Evolutionary conservation across 164 flowering plant species (phyloP), one percentile per base, ranked within the genome.

Genomic region (Santalum album): DNA sequence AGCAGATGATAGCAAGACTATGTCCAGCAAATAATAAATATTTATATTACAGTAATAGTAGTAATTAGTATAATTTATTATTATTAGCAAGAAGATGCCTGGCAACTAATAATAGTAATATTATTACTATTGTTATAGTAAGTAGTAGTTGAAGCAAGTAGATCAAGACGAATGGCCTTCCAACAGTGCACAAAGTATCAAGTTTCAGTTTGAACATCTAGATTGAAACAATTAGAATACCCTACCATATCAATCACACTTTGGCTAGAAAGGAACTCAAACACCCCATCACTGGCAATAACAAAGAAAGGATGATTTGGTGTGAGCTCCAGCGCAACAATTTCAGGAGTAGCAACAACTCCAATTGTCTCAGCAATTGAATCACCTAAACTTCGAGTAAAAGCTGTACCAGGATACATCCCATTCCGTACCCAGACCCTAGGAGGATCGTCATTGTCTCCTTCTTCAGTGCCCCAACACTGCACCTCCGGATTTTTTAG

Each of bases 221-320:
- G 34, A 29, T 29, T 29, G 34, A 9, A 29, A 29, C 6, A 29
- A 3, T 29, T 29, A 9, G 34, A 29, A 29, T 3, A 38, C 17
- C 42, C 17, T 38, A 38, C 42, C 42, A 38, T 38, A 38, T 84
- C 53, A 16, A 89, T 86, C 52, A 92, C 99, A 7, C 78, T 66
- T 72, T 92, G 96, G 86, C 99, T 92, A 7, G 87, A 73, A 53
- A 89, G 76, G 62, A 92, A 89, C 72, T 92, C 97, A 23, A 92
- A 92, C 52, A 92, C 85, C 39, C 99, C 99, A 77, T 94, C 99
- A 62, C 97, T 94, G 25, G 99, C 99, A 72, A 87, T 59, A 14
- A 94, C 87, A 56, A 94, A 84, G 73, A 94, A 94, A 29, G 66
- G 69, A 68, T 94, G 90, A 51, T 78, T 55, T 12, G 81, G 69